Conservation (phyloP, 2,329 filamentous ascomycete species). For the Huntiella omanensis region DNA sequence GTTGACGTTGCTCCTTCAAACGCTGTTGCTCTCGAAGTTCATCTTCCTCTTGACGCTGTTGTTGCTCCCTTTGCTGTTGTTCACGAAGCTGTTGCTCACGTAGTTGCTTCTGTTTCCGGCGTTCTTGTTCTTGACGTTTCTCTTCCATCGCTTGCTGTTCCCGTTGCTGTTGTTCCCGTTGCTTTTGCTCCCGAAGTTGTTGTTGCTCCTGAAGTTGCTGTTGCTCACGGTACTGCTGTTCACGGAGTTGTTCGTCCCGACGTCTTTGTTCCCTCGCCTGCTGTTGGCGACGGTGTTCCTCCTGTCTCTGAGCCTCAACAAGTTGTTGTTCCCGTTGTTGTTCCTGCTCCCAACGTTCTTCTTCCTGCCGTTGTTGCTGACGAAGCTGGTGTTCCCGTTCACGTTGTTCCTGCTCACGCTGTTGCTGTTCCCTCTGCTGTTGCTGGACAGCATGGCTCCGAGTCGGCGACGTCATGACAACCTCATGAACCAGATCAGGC, state of each 20-base stretch:
- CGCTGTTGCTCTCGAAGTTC: slow-evolving; percentile 5
- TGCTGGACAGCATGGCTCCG: too few species aligned
- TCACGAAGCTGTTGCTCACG: too few species aligned
- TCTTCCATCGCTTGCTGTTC: slow-evolving; percentile 11
- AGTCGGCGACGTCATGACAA: too few species aligned
- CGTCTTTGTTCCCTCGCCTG: too few species aligned
- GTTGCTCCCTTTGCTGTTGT: too few species aligned
- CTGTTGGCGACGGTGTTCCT: too few species aligned
- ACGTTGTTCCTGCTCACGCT: not conserved
- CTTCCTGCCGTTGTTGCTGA: slow-evolving; percentile 8
- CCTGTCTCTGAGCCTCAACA: not conserved
- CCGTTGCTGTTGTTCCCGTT: slow-evolving; percentile 6
- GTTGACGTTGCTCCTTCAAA: slow-evolving; percentile 12
- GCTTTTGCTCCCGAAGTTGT: slow-evolving; percentile 4
- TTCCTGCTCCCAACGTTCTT: slow-evolving; percentile 1
- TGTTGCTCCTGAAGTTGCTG: slow-evolving; percentile 13
- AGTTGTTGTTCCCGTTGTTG: slow-evolving; percentile 12
- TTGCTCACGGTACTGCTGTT: slow-evolving; percentile 14
- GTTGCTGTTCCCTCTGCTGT: not conserved
- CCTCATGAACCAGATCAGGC: not conserved
- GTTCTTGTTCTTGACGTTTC: slow-evolving; percentile 2
- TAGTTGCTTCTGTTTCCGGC: slow-evolving; percentile 10
- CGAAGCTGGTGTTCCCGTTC: not conserved
- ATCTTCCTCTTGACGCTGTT: slow-evolving; percentile 3
- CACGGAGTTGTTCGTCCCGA: too few species aligned